A percentile compares a stretch with the other conserved stretches of the same genome.
Evolutionary conservation across 257 asterid species (phyloP).

Genomic region (Ligustrum vulgare): DNA sequence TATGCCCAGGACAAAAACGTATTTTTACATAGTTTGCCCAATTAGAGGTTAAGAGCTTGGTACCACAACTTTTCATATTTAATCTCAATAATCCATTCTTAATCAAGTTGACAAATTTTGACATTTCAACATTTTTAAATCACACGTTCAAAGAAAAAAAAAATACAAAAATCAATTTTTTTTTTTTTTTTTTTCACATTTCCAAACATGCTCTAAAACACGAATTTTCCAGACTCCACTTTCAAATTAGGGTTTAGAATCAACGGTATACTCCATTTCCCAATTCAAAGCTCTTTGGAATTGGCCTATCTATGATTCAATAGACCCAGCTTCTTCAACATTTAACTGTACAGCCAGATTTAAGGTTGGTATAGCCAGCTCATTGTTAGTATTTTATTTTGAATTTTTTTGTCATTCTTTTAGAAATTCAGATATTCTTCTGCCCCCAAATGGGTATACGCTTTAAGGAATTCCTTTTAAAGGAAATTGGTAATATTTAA

Average conservation of each 20-base stretch:
- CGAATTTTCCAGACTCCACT: constrained; percentile 15
- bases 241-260: constrained; percentile 36
- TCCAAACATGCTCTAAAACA: too few relatives aligned
- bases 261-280: neutral
- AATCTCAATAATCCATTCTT: too few relatives aligned
- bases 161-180: too few relatives aligned
- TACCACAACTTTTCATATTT: too few relatives aligned
- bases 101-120: too few relatives aligned
- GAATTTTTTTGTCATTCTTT: neutral
- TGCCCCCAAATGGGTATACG: neutral
- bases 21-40: too few relatives aligned
- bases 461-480: neutral
- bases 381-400: neutral
- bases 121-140: too few relatives aligned
- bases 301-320: constrained; percentile 57
- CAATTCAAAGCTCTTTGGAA: neutral
- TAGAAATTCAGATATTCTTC: neutral
- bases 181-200: too few relatives aligned
- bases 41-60: too few relatives aligned
- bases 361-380: constrained; percentile 36
- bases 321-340: constrained; percentile 66
- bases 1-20: too few relatives aligned
- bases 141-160: too few relatives aligned
- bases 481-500: neutral
- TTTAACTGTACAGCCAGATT: constrained; percentile 50